Evolutionary conservation across 768 basidiomycete species (phyloP), one percentile per base, ranked within the genome.

Genomic region (Cystobasidium ongulense): DNA sequence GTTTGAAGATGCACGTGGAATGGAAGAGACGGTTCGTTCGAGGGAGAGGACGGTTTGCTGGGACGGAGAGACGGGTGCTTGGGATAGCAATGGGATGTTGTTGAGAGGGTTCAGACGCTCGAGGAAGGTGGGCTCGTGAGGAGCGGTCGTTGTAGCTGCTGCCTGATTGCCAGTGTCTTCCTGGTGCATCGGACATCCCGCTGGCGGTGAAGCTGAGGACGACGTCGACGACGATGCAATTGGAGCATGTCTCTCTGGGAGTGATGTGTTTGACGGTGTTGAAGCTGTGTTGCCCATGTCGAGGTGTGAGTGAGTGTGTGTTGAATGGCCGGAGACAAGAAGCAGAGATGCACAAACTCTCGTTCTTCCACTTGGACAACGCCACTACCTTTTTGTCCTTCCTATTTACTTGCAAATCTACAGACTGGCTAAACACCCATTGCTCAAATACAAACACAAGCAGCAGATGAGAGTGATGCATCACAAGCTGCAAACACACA

Each of bases 161-260:
- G 27, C 65, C 3, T 46, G 65, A 17, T 35, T 59, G 35, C 63
- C 23, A 27, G 3, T 18, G 63, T 27, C 63, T 64, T 64, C 41
- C 46, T 67, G 23, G 36, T 71, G 68, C 68, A 71, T 71, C 52
- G 68, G 68, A 59, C 68, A 71, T n/a, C 68, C 68, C 4, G 68
- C 25, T 23, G 68, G 68, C 8, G 68, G 68, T 53, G 54, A 52
- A 29, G 68, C 33, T 67, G 65, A 8, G 52, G 21, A 18, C 13
- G 63, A 38, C 3, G 63, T 11, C 62, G 62, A 38, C 11, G 63
- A 39, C n/a, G 63, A 5, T 15, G 33, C 33, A 15, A 52, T 29
- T 23, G 41, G 43, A 7, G 50, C 43, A 23, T 67, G 65, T 17
- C 29, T 25, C 8, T 41, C 39, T 31, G 63, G 63, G 8, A 64